phyloP scores from a whole-genome alignment of 164 flowering plant species.

The Aristolochia contorta region DNA sequence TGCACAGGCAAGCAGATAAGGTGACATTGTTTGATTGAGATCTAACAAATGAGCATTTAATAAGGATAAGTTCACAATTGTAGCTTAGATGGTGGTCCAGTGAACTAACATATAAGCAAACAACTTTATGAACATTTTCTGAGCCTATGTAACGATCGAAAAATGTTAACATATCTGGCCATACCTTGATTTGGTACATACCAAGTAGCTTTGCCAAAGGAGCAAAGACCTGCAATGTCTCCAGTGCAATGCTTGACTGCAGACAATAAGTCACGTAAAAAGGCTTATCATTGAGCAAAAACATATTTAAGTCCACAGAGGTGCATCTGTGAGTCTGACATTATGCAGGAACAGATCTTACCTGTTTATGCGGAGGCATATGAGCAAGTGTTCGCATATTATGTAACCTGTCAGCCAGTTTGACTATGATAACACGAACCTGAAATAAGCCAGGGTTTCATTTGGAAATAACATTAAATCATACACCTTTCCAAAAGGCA shows the following conservation, averaged over 20 bases:
- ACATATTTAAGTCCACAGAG: neutral
- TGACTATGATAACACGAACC: constrained; percentile 98
- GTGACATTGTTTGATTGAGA: no score
- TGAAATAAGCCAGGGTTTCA: constrained; percentile 16
- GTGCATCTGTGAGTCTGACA: neutral
- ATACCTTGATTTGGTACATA: constrained; percentile 96
- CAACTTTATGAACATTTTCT: neutral
- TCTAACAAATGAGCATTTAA: no score
- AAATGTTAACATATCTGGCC: neutral
- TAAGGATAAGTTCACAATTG: no score
- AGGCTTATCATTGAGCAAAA: constrained; percentile 1
- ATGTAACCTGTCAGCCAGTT: constrained; percentile 96
- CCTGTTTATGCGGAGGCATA: constrained; percentile 99
- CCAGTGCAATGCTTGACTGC: constrained; percentile 86
- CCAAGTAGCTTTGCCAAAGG: constrained; percentile 94
- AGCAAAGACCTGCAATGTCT: constrained; percentile 97
- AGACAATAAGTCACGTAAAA: constrained; percentile 7
- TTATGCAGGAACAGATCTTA: constrained; percentile 6
- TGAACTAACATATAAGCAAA: neutral
- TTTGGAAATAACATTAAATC: neutral
- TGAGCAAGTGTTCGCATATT: constrained; percentile 97
- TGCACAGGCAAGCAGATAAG: no score
- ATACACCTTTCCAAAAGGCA: neutral
- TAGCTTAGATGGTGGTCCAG: no score
- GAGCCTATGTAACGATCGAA: neutral